Conservation (phyloP, 1,284 basidiomycete genomes). For the Sanguinoderma infundibulare region DNA sequence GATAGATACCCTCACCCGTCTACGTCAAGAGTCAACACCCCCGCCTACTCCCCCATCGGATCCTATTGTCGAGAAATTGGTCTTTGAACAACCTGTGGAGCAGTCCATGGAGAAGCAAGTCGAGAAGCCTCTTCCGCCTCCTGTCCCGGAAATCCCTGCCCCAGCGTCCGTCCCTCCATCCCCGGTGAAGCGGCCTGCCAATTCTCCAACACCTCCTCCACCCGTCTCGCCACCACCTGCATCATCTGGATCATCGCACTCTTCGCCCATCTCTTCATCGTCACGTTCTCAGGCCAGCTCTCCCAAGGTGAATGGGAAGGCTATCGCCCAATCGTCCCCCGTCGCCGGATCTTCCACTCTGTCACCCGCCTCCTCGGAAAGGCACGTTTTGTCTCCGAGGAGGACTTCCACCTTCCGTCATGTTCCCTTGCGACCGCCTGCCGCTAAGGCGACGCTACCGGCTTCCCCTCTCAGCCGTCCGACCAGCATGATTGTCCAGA, state of each 20-base stretch:
- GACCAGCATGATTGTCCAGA: constrained; percentile 32
- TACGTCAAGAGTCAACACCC: constrained; percentile 14
- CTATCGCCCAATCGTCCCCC: constrained; percentile 18
- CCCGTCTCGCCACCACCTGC: constrained; percentile 12
- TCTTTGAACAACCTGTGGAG: neutral
- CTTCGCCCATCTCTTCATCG: constrained; percentile 4
- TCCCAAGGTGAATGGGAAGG: constrained; percentile 20
- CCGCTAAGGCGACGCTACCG: constrained; percentile 37
- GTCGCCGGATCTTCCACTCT: constrained; percentile 29
- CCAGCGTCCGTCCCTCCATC: constrained; percentile 6
- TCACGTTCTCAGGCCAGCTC: constrained; percentile 12
- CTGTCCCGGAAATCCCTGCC: constrained; percentile 6
- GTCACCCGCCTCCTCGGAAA: constrained; percentile 22
- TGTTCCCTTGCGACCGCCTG: constrained; percentile 48
- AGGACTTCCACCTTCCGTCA: constrained; percentile 65
- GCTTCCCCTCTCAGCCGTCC: constrained; percentile 47
- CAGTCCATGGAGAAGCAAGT: neutral
- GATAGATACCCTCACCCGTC: constrained; percentile 18
- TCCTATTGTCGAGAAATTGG: neutral
- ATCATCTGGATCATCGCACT: constrained; percentile 2
- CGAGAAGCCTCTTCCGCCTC: constrained; percentile 16
- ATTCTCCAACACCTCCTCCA: neutral
- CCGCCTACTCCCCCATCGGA: neutral
- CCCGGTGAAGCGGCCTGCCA: neutral
- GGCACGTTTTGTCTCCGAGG: constrained; percentile 35